phyloP scores from a whole-genome alignment of 225 moss, liverwort and hornwort genomes.

The Neckera pumila region DNA sequence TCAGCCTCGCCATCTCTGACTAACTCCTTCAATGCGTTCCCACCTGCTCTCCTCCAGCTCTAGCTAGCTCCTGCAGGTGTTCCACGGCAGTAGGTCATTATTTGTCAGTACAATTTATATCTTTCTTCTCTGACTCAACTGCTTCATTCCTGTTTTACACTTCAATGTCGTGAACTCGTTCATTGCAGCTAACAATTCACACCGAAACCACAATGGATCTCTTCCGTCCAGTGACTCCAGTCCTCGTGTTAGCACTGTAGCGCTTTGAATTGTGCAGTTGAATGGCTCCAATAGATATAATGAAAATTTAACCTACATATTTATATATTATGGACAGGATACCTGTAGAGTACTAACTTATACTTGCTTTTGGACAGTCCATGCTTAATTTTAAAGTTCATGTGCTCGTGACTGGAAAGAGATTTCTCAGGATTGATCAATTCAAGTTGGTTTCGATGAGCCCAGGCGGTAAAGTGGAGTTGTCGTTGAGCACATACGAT shows the following conservation, averaged over 20 bases:
- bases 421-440: background rate
- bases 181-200: background rate
- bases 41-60: background rate
- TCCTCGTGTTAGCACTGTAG: background rate
- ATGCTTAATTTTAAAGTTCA: background rate
- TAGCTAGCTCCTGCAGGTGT: background rate
- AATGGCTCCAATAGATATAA: background rate
- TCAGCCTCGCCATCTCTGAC: background rate
- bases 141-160: background rate
- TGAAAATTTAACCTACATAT: background rate
- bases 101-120: background rate
- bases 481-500: no score
- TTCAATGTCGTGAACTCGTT: background rate
- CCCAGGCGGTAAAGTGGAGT: no score
- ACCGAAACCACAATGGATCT: background rate
- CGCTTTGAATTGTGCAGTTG: background rate
- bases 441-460: no score
- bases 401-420: no score
- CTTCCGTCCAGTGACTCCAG: background rate
- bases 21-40: background rate
- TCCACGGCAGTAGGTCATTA: background rate
- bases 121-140: background rate
- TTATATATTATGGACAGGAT: background rate
- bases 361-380: no score
- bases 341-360: background rate